Conservation (phyloP, 2,329 filamentous ascomycete species). For the Trichophyton simii region DNA sequence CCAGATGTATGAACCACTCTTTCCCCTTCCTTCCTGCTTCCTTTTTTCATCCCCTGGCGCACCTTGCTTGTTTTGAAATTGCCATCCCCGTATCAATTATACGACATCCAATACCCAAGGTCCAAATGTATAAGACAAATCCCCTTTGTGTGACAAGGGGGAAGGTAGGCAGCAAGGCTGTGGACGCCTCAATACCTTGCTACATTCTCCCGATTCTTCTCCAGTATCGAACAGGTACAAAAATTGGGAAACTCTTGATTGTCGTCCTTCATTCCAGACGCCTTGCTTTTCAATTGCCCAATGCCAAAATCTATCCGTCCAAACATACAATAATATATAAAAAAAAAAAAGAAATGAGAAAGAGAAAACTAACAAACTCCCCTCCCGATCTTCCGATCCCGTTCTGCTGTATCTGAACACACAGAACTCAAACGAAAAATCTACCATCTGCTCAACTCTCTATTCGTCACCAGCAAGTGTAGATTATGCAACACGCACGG, state of each 20-base stretch:
- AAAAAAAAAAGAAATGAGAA: neutral
- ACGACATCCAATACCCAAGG: neutral
- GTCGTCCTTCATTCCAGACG: neutral
- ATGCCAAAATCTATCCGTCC: neutral
- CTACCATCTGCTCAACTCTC: constrained; percentile 61
- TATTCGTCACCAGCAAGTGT: constrained; percentile 60
- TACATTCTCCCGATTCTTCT: neutral
- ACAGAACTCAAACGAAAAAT: constrained; percentile 33
- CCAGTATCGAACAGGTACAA: neutral
- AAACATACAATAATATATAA: neutral
- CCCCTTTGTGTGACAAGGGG: neutral
- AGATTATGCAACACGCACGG: constrained; percentile 76
- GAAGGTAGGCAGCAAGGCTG: neutral
- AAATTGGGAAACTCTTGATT: neutral
- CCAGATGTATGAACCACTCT: constrained; percentile 55
- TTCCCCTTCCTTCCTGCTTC: neutral
- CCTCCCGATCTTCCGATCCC: neutral
- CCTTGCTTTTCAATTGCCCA: neutral
- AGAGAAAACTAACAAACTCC: neutral
- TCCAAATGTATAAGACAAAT: neutral
- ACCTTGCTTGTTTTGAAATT: neutral
- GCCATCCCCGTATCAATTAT: neutral
- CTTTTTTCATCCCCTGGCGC: constrained; percentile 4
- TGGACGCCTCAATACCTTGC: neutral
- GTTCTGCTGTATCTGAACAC: neutral